Base-by-base conservation (phyloP, 768 basidiomycete species). In the Mycena vitilis region DNA sequence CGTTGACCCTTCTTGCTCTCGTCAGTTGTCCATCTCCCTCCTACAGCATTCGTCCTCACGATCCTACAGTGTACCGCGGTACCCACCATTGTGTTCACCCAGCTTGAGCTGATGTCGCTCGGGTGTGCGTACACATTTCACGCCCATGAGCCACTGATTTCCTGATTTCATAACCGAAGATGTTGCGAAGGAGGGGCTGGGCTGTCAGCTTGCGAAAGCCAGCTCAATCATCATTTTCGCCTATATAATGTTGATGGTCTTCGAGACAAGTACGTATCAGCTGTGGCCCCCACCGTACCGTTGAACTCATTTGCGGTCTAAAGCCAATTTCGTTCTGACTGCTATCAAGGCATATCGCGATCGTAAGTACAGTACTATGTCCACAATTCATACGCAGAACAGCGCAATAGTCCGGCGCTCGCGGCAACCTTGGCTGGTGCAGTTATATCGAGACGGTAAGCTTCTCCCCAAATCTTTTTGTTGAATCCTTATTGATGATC, bases 391-490 rank as follows among this genome's bases (percentile, higher is more conserved):
- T n/a, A n/a, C n/a, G n/a, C n/a, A n/a, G n/a, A 13, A 25, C 23
- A 44, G 10, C 23, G 10, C 20, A 25, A 6, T 5, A 82, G 81
- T 82, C 25, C 77, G 78, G n/a, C 73, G 75, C 38, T 77, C 80
- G 16, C 72, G 73, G 34, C 75, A 78, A 4, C 73, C 74, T 8
- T 82, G 83, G 79, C 73, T 83, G 2, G 66, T 77, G 2, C 76
- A 78, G 66, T 70, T 84, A 22, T 82, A 84, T 63, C 74, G 75
- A 48, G 82, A 83, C 63, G 83, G 83, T 79, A 48, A 54, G 75
- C 10, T 45, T 4, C 4, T 1, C 47, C 61, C 8, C 1, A 45
- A 18, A 23, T 16, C 38, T 44, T 52, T 30, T 20, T 2, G 23
- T 51, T 44, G 25, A 5, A n/a, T n/a, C n/a, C 2, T 18, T 10